Base-by-base conservation (phyloP, 768 basidiomycete genomes). In the Trametes cubensis region DNA sequence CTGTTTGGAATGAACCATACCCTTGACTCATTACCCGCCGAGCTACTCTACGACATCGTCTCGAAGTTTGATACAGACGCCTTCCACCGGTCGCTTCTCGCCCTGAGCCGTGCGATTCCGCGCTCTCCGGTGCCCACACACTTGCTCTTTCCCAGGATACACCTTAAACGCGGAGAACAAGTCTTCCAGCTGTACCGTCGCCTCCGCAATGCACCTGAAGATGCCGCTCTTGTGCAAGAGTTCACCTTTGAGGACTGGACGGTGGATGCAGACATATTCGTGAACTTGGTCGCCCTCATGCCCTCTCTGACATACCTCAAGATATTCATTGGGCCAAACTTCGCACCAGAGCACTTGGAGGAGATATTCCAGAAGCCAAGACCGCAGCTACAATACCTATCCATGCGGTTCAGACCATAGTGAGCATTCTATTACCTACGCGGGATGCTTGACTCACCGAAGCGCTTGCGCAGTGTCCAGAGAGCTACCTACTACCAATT, bases 331-430 rank as follows among this genome's bases (percentile, higher is more conserved):
- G 95, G 94, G 0, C 86, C 92, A 0, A 80, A 73, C 63, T 94
- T 94, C 71, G 72, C 85, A 0, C 94, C 94, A 2, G 92, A 95
- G 65, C 90, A 94, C 73, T 72, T 95, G 53, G 86, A 88, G 63
- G 87, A 88, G 53, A 78, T 94, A 38, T 79, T 89, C 61, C 71
- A 78, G 58, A 73, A 77, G 28, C 84, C 86, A 5, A 76, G 82
- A 55, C 68, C 72, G 14, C 68, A 64, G 0, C 66, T 96, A 64
- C 65, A 73, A 40, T 78, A 78, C 64, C 75, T 95, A 15, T 81
- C 85, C 4, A 70, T 96, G 55, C 77, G 89, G 62, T 95, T 96
- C 74, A 81, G 88, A 58, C 94, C 94, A 4, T 95, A 95, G 88
- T 91, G 71, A 75, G 89, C 75, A 17, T 25, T 1, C 17, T 15